Evolutionary conservation across 345 rosid genomes (phyloP).

Genomic region (Pugionium cornutum): DNA sequence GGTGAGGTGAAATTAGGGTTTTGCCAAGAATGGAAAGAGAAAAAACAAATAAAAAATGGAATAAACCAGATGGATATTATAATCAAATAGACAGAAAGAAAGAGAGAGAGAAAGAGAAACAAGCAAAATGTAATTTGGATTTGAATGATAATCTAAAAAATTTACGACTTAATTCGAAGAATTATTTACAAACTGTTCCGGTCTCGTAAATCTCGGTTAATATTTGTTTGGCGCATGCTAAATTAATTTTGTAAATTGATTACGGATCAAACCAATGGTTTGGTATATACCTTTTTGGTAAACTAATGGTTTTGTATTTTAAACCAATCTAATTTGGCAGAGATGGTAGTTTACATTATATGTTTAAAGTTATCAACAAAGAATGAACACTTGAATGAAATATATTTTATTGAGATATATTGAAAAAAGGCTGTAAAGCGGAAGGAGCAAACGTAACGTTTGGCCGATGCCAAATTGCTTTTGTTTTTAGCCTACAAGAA

Average conservation of each 20-base stretch:
- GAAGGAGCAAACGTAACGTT: slow-evolving; percentile 41
- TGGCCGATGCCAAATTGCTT: slow-evolving; percentile 48
- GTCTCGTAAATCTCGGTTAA: slow-evolving; percentile 5
- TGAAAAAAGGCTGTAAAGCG: slow-evolving; percentile 57
- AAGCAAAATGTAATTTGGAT: slow-evolving; percentile 24
- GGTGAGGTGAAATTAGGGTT: slow-evolving; percentile 44
- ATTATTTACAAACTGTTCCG: slow-evolving; percentile 14
- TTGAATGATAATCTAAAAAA: slow-evolving; percentile 29
- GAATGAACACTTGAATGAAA: too few relatives aligned
- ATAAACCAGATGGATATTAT: slow-evolving; percentile 48
- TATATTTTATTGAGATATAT: too few relatives aligned
- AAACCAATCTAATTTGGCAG: too few relatives aligned
- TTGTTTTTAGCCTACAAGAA: slow-evolving; percentile 5
- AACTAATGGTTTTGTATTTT: slow-evolving; percentile 38
- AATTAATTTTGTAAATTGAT: slow-evolving; percentile 3
- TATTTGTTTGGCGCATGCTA: not conserved
- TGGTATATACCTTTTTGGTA: slow-evolving; percentile 26
- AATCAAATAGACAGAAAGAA: slow-evolving; percentile 45
- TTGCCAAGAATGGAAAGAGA: slow-evolving; percentile 33
- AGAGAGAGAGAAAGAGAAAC: slow-evolving; percentile 31
- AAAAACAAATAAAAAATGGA: not conserved
- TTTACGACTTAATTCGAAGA: slow-evolving; percentile 7
- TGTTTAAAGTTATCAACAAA: too few relatives aligned
- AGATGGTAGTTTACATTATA: too few relatives aligned
- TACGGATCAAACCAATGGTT: slow-evolving; percentile 8